These are phyloP conservation scores for Cyanidioschyzon merolae DNA, from an alignment of 23 red algal genomes.

Conservation along the genomic window DNA sequence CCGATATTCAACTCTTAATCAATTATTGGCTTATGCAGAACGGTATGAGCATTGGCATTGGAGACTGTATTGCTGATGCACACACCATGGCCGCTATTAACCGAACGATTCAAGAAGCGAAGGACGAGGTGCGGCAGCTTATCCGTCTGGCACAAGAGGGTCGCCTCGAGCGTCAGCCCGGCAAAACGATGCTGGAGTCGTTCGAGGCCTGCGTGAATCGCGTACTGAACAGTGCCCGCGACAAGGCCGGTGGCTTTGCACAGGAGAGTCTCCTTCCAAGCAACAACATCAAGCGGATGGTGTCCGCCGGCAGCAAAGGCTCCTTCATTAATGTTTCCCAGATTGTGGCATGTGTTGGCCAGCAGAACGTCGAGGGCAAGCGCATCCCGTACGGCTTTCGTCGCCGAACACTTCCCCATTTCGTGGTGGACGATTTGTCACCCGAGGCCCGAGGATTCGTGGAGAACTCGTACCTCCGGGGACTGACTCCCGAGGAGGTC, in stretches of 20 bases:
- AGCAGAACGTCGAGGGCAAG: slow-evolving; percentile 98
- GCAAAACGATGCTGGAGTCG: slow-evolving; percentile 96
- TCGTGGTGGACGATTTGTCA: slow-evolving; percentile 76
- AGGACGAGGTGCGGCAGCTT: slow-evolving; percentile 76
- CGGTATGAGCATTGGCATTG: slow-evolving; percentile 93
- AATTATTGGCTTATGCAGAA: slow-evolving; percentile 88
- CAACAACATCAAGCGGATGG: slow-evolving; percentile 99
- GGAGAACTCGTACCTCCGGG: slow-evolving; percentile 89
- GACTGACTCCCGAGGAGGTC: slow-evolving; percentile 81
- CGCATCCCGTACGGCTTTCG: slow-evolving; percentile 92
- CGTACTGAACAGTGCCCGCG: slow-evolving; percentile 81
- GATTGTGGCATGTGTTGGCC: slow-evolving; percentile 94
- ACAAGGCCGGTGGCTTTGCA: slow-evolving; percentile 84
- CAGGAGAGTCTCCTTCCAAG: slow-evolving; percentile 61
- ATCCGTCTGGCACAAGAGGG: slow-evolving; percentile 62
- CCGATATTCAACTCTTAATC: slow-evolving; percentile 75
- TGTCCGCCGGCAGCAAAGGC: slow-evolving; percentile 92
- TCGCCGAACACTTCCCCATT: slow-evolving; percentile 84
- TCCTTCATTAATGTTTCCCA: slow-evolving; percentile 99
- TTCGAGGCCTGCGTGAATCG: slow-evolving; percentile 93
- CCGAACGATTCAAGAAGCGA: slow-evolving; percentile 62
- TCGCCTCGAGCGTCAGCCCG: slow-evolving; percentile 63
- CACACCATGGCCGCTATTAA: slow-evolving; percentile 69
- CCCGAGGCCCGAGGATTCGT: slow-evolving; percentile 97
- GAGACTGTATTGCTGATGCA: slow-evolving; percentile 91